A percentile compares a stretch with the other conserved stretches of the same genome.
Conservation (phyloP, 805 yeast species). For the Nakazawaea ambrosiae region DNA sequence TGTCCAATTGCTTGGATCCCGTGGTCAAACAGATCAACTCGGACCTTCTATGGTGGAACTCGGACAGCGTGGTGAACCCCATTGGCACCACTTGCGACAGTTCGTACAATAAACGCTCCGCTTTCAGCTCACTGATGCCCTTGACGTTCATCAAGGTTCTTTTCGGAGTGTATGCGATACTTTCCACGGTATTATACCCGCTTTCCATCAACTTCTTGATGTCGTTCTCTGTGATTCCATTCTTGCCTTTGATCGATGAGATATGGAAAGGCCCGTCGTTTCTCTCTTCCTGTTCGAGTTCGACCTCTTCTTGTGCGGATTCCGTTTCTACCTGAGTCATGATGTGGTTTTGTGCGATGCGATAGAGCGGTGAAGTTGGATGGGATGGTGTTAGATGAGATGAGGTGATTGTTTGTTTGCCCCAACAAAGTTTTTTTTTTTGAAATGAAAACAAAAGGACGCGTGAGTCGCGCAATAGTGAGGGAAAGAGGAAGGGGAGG, state of each 20-base stretch:
- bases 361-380: no score
- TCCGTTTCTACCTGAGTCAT: background rate
- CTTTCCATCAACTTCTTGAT: constrained; percentile 72
- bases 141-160: constrained; percentile 69
- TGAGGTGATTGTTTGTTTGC: no score
- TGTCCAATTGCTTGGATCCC: constrained; percentile 90
- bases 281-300: constrained; percentile 37
- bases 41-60: constrained; percentile 81
- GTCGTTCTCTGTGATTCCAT: constrained; percentile 79
- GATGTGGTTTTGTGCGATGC: no score
- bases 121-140: constrained; percentile 94
- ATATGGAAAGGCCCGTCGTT: constrained; percentile 49
- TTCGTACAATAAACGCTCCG: constrained; percentile 74
- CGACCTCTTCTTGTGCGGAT: constrained; percentile 19
- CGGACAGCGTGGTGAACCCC: constrained; percentile 97
- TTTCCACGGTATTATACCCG: constrained; percentile 85
- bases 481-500: no score
- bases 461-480: no score
- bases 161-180: constrained; percentile 90
- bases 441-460: no score
- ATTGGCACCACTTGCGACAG: constrained; percentile 86
- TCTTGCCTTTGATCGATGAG: constrained; percentile 49
- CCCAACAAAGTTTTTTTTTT: no score
- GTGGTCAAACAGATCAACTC: constrained; percentile 91
- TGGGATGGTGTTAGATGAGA: no score